Evolutionary conservation across 345 rosid species (phyloP), one percentile per base, ranked within the genome.

Genomic region (Syzygium grande): DNA sequence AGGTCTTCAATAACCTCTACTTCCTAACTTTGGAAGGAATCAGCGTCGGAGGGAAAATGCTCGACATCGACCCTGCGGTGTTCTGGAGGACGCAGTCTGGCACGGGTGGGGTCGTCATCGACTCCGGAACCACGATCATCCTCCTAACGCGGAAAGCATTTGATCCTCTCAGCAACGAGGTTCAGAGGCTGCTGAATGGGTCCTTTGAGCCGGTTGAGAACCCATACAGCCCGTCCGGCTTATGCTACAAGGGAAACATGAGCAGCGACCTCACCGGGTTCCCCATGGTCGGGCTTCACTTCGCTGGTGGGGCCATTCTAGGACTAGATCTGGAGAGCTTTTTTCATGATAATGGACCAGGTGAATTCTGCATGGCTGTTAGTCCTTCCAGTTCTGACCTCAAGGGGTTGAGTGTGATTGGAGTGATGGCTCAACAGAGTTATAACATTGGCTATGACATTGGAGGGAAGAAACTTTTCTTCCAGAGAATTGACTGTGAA

Each of bases 21-120:
- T 88, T 92, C 30, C 56, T 94, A 61, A 92, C 88, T 41, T 88
- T 94, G 7, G 94, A 94, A 93, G 92, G 91, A 84, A 92, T 94
- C 16, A 93, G 95, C 51, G 86, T 93, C 5, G 96, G 93, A 15
- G 91, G 51, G 13, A 92, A 78, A 73, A 87, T 88, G 86, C 93
- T 95, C 11, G 85, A 85, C 41, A 93, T 92, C 8, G 41, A 85
- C 68, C 87, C 52, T 27, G 65, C 30, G 12, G 51, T 43, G 87
- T 56, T 54, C 77, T 0, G 7, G 49, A 73, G 49, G 80, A 38
- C 0, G 13, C 80, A 15, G 1, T 73, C 80, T 10, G 27, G 49
- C 80, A 73, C 4, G 0, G 49, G 49, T 73, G 49, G 80, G 27
- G 23, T 73, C 22, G 49, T 38, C 80, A 19, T 38, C 14, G 1